Percentiles rank a stretch among this genome's conserved stretches.
phyloP scores from a whole-genome alignment of 495 filamentous ascomycete genomes.

The Penicillium robsamsonii region DNA sequence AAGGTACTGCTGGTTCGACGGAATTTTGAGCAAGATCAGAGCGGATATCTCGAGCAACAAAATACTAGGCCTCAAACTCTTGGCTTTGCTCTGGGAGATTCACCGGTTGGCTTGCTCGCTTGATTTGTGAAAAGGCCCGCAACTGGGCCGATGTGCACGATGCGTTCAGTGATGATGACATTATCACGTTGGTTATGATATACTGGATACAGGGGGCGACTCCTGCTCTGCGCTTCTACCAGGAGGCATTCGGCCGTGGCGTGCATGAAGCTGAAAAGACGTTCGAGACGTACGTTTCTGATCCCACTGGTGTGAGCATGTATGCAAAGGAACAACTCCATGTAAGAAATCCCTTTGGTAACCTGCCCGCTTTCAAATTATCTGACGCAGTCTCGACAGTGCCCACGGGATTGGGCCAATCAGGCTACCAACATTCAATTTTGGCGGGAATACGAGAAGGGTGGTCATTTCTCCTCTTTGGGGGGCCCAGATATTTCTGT shows the following conservation, averaged over 20 bases:
- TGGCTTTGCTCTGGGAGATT: conserved; percentile 24
- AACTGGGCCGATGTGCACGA: conserved; percentile 25
- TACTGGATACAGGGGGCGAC: conserved; percentile 31
- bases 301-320: conserved; percentile 23
- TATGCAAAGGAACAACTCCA: conserved; percentile 23
- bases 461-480: conserved; percentile 41
- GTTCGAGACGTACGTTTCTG: conserved; percentile 16
- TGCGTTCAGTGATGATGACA: conserved; percentile 22
- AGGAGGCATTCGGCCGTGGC: conserved; percentile 20
- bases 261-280: conserved; percentile 11
- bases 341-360: conserved; percentile 5
- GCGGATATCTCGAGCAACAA: conserved; percentile 24
- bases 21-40: conserved; percentile 21
- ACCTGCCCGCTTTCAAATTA: neutral
- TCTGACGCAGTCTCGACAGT: conserved; percentile 9
- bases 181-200: conserved; percentile 31
- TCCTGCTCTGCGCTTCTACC: conserved; percentile 27
- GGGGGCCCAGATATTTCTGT: conserved; percentile 36
- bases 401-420: conserved; percentile 23
- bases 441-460: conserved; percentile 32
- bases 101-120: conserved; percentile 27
- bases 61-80: conserved; percentile 25
- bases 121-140: conserved; percentile 31
- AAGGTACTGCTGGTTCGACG: conserved; percentile 12
- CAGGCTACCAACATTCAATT: conserved; percentile 23